phyloP scores from a whole-genome alignment of 768 basidiomycete genomes.

The Wakefieldia striispora region DNA sequence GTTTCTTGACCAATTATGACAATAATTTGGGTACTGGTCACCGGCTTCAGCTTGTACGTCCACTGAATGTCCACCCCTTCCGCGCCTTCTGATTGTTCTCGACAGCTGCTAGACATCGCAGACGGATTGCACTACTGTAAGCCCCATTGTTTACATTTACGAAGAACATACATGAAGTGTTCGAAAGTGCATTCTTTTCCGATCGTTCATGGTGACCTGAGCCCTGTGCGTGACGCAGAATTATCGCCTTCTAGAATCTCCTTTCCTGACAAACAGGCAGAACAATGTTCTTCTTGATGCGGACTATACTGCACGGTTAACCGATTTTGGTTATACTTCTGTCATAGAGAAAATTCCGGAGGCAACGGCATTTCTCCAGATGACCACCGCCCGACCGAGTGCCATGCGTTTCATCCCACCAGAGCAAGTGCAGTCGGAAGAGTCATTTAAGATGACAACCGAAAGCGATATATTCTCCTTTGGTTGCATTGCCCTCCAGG shows the following conservation, averaged over 20 bases:
- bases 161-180: background rate
- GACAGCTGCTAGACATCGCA: constrained; percentile 13
- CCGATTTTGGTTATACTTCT: constrained; percentile 44
- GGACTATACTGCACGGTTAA: constrained; percentile 35
- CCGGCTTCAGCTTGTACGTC: constrained; percentile 15
- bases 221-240: constrained; percentile 2
- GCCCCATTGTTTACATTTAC: background rate
- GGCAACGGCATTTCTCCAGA: constrained; percentile 2
- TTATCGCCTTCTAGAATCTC: too few relatives aligned
- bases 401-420: constrained; percentile 46
- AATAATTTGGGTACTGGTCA: background rate
- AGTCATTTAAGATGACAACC: constrained; percentile 1
- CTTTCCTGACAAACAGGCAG: background rate
- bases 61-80: background rate
- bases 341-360: constrained; percentile 8
- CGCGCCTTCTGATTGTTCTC: constrained; percentile 19
- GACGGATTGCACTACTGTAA: constrained; percentile 15
- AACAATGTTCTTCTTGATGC: constrained; percentile 16
- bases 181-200: constrained; percentile 11
- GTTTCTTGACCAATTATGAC: background rate
- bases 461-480: constrained; percentile 12
- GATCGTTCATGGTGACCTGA: constrained; percentile 20
- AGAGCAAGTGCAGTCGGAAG: constrained; percentile 24
- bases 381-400: constrained; percentile 28
- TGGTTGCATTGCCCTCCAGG: constrained; percentile 28